Evolutionary conservation across 2,329 filamentous ascomycete genomes (phyloP).

Genomic region (Cladosporium sp.): DNA sequence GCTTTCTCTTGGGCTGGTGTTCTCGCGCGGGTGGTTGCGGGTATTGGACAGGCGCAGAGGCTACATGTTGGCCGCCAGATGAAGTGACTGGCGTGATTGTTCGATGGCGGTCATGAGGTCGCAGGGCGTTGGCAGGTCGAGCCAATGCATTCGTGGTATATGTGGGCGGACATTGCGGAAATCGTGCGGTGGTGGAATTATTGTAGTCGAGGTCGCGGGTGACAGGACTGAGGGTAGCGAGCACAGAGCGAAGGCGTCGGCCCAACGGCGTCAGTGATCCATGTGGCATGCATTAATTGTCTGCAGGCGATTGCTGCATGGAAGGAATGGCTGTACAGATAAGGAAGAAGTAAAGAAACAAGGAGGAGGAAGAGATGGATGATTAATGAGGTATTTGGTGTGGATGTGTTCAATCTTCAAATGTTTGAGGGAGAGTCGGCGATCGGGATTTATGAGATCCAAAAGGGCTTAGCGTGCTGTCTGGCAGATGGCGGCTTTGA

Average conservation of each 20-base stretch:
- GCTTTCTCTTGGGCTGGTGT: not conserved
- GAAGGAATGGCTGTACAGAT: too few relatives aligned
- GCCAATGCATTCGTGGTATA: not conserved
- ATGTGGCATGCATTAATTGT: slow-evolving; percentile 29
- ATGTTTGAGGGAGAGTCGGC: too few relatives aligned
- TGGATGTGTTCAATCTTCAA: too few relatives aligned
- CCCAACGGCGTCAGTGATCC: slow-evolving; percentile 30
- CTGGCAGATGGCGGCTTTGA: too few relatives aligned
- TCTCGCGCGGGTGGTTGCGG: too few relatives aligned
- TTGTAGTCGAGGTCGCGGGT: not conserved
- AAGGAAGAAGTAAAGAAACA: not conserved
- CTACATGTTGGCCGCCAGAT: not conserved
- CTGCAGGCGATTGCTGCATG: slow-evolving; percentile 1
- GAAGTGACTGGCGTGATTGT: not conserved
- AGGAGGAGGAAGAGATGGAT: not conserved
- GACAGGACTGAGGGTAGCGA: slow-evolving; percentile 14
- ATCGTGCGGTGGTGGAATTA: not conserved
- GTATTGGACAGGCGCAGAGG: not conserved
- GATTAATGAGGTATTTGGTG: not conserved
- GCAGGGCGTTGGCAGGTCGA: not conserved
- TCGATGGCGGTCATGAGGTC: not conserved
- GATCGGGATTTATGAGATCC: too few relatives aligned
- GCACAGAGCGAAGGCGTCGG: slow-evolving; percentile 27
- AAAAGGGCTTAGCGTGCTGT: too few relatives aligned
- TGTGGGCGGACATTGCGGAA: not conserved